Percentiles rank a stretch among this genome's conserved stretches.
Evolutionary conservation across 2,329 filamentous ascomycete genomes (phyloP).

Genomic region (Parastagonospora avenae): DNA sequence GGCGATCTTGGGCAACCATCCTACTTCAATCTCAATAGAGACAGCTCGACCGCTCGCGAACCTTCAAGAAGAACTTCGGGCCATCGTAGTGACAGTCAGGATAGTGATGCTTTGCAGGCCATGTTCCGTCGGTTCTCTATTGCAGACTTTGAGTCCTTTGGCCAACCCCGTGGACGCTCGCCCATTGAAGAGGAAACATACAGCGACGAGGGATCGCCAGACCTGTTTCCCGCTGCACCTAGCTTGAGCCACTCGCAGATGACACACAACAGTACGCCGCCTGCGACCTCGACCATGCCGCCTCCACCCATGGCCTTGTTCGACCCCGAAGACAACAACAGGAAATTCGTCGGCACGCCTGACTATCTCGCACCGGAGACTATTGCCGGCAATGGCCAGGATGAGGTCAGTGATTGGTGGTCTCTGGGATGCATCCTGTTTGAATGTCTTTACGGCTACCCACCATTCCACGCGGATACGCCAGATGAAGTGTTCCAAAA

Average conservation of each 20-base stretch:
- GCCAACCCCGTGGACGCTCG: slow-evolving; percentile 55
- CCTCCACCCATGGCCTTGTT: slow-evolving; percentile 93
- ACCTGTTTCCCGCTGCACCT: slow-evolving; percentile 70
- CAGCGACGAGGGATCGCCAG: slow-evolving; percentile 75
- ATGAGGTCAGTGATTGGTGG: slow-evolving; percentile 99
- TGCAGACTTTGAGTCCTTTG: slow-evolving; percentile 50
- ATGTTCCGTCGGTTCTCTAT: slow-evolving; percentile 76
- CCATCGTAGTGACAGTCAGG: slow-evolving; percentile 88
- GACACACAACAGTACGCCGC: slow-evolving; percentile 62
- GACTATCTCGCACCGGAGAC: slow-evolving; percentile 98
- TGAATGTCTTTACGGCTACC: slow-evolving; percentile 90
- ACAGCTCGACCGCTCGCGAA: slow-evolving; percentile 63
- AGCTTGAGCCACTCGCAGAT: slow-evolving; percentile 59
- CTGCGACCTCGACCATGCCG: slow-evolving; percentile 74
- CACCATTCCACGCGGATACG: slow-evolving; percentile 88
- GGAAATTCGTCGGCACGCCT: slow-evolving; percentile 93
- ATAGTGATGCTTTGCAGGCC: slow-evolving; percentile 80
- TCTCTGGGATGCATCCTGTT: slow-evolving; percentile 98
- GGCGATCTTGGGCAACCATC: slow-evolving; percentile 79
- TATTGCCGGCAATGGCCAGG: slow-evolving; percentile 91
- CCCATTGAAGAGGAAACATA: slow-evolving; percentile 77
- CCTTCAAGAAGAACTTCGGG: slow-evolving; percentile 72
- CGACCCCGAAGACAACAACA: slow-evolving; percentile 89
- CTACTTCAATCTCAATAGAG: slow-evolving; percentile 81
- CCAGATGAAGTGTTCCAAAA: slow-evolving; percentile 97